A percentile compares a stretch with the other conserved stretches of the same genome.
Conservation (phyloP, 1,139 yeast species). For the Suhomyces bokatorum region DNA sequence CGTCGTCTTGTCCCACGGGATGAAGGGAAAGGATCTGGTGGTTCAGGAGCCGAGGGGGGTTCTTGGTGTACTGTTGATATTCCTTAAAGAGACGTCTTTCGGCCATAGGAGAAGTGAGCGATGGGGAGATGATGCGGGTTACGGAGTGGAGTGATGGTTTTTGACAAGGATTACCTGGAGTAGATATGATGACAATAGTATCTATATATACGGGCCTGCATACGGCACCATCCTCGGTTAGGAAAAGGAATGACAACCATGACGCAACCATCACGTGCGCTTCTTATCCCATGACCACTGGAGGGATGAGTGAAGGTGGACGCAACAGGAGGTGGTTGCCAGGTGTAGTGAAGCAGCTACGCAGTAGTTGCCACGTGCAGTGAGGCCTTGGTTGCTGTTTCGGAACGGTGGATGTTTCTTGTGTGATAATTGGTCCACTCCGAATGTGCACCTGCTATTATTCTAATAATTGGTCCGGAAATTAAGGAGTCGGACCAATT, state of each 20-base stretch:
- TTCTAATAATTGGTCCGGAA: no score
- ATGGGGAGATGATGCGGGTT: neutral
- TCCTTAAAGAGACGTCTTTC: conserved; percentile 28
- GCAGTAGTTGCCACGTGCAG: no score
- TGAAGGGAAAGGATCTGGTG: conserved; percentile 43
- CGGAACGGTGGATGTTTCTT: no score
- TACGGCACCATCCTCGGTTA: conserved; percentile 7
- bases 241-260: conserved; percentile 3
- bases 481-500: no score
- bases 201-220: neutral
- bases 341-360: neutral
- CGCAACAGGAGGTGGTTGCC: neutral
- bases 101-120: conserved; percentile 18
- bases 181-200: no score
- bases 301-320: no score
- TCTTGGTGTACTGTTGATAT: conserved; percentile 21
- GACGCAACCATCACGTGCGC: conserved; percentile 7
- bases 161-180: neutral
- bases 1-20: conserved; percentile 42
- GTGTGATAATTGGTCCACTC: no score
- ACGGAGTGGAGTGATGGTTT: neutral
- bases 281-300: no score
- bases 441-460: no score
- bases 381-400: neutral
- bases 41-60: conserved; percentile 23